These are phyloP conservation scores for Protea cynaroides DNA, from an alignment of 164 flowering plant species.

Conservation along the genomic window DNA sequence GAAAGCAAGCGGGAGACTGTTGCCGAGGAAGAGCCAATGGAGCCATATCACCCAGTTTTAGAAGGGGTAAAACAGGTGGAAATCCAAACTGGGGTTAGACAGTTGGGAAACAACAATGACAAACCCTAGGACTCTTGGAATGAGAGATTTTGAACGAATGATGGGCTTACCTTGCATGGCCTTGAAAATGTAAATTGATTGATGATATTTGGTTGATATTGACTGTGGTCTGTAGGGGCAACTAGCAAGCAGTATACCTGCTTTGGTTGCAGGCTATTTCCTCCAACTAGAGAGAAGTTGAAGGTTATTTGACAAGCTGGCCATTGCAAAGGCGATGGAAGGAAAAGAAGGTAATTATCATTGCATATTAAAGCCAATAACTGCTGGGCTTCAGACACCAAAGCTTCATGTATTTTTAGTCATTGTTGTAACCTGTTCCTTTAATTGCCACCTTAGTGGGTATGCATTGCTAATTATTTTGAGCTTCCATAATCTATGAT, in stretches of 20 bases:
- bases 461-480: too few relatives aligned
- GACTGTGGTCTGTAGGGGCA: neutral
- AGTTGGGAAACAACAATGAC: neutral
- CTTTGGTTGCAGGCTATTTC: too few relatives aligned
- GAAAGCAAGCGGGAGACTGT: slow-evolving; percentile 29
- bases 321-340: too few relatives aligned
- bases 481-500: too few relatives aligned
- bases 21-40: slow-evolving; percentile 13
- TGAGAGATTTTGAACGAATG: neutral
- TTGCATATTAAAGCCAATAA: too few relatives aligned
- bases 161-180: neutral
- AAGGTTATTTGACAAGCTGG: too few relatives aligned
- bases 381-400: too few relatives aligned
- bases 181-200: neutral
- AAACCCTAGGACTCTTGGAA: neutral
- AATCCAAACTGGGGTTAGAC: slow-evolving; percentile 4
- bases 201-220: neutral
- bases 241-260: neutral
- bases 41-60: slow-evolving; percentile 8
- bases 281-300: too few relatives aligned
- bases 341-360: too few relatives aligned
- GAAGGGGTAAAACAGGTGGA: slow-evolving; percentile 18
- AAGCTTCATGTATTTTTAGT: too few relatives aligned
- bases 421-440: too few relatives aligned
- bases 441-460: too few relatives aligned